Evolutionary conservation across 108 stramenopile genomes (phyloP).

Genomic region (Fragilariopsis cylindrus): DNA sequence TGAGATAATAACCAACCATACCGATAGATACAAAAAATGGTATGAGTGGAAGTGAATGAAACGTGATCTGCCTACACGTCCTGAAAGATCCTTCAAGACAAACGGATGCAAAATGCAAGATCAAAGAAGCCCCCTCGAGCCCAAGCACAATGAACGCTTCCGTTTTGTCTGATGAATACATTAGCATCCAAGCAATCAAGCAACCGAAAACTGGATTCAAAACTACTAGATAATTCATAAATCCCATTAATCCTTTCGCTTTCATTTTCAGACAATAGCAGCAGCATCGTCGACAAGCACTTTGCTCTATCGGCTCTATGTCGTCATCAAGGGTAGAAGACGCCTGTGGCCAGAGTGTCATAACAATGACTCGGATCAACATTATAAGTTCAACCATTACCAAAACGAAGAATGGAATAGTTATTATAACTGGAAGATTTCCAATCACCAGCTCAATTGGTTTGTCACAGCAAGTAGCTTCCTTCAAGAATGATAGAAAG

Average conservation of each 20-base stretch:
- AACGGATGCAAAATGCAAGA: slow-evolving; percentile 30
- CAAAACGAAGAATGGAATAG: slow-evolving; percentile 30
- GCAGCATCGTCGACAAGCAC: background rate
- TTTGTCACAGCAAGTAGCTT: slow-evolving; percentile 27
- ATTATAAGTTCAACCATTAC: slow-evolving; percentile 18
- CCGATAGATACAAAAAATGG: slow-evolving; percentile 30
- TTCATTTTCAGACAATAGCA: slow-evolving; percentile 26
- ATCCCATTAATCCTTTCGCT: slow-evolving; percentile 8
- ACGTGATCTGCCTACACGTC: slow-evolving; percentile 9
- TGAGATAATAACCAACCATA: slow-evolving; percentile 24
- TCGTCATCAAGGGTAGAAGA: slow-evolving; percentile 5
- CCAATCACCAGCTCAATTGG: slow-evolving; percentile 10
- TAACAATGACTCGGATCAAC: slow-evolving; percentile 24
- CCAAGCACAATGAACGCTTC: slow-evolving; percentile 30
- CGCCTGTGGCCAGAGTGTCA: slow-evolving; percentile 30
- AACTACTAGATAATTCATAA: slow-evolving; percentile 21
- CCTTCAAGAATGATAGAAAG: slow-evolving; percentile 19
- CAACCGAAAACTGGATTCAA: slow-evolving; percentile 41
- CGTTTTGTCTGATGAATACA: slow-evolving; percentile 32
- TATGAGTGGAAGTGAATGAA: slow-evolving; percentile 22
- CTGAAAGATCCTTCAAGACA: slow-evolving; percentile 24
- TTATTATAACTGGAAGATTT: slow-evolving; percentile 18
- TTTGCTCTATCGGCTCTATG: background rate
- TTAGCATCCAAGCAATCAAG: slow-evolving; percentile 38
- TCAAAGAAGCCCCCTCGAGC: slow-evolving; percentile 27